Conservation (phyloP, 2,329 filamentous ascomycete species). For the Cadophora malorum region DNA sequence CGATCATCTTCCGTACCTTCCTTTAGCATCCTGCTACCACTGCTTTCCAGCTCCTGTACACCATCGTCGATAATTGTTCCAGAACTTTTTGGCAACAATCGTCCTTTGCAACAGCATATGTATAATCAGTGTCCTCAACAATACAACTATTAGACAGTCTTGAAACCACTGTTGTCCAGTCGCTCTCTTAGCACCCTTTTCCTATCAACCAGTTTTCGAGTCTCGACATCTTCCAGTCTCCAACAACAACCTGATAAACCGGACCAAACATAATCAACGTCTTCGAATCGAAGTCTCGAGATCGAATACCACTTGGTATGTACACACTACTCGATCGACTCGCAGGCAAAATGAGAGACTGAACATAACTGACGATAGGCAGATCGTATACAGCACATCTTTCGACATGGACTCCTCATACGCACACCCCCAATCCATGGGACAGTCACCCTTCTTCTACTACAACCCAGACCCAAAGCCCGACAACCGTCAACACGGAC, state of each 20-base stretch:
- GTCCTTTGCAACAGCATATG: slow-evolving; percentile 38
- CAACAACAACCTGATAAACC: slow-evolving; percentile 30
- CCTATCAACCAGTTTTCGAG: slow-evolving; percentile 26
- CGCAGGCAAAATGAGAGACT: background rate
- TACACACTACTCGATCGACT: background rate
- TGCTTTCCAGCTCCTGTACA: slow-evolving; percentile 37
- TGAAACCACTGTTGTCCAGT: slow-evolving; percentile 45
- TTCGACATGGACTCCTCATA: slow-evolving; percentile 45
- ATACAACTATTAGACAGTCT: slow-evolving; percentile 46
- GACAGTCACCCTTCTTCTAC: slow-evolving; percentile 83
- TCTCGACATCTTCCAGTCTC: slow-evolving; percentile 30
- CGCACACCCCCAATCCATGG: slow-evolving; percentile 60
- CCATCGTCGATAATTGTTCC: slow-evolving; percentile 39
- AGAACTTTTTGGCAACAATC: slow-evolving; percentile 28
- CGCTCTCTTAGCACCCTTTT: slow-evolving; percentile 45
- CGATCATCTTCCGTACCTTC: slow-evolving; percentile 46
- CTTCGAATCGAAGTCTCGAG: slow-evolving; percentile 22
- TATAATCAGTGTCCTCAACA: slow-evolving; percentile 44
- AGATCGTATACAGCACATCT: slow-evolving; percentile 29
- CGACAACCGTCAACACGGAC: slow-evolving; percentile 75
- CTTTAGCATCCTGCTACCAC: slow-evolving; percentile 45
- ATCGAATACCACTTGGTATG: slow-evolving; percentile 33
- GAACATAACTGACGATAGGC: slow-evolving; percentile 36
- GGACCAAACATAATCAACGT: slow-evolving; percentile 36
- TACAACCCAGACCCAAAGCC: slow-evolving; percentile 79